phyloP scores from a whole-genome alignment of 331 rosid genomes.

The Quercus lobata region DNA sequence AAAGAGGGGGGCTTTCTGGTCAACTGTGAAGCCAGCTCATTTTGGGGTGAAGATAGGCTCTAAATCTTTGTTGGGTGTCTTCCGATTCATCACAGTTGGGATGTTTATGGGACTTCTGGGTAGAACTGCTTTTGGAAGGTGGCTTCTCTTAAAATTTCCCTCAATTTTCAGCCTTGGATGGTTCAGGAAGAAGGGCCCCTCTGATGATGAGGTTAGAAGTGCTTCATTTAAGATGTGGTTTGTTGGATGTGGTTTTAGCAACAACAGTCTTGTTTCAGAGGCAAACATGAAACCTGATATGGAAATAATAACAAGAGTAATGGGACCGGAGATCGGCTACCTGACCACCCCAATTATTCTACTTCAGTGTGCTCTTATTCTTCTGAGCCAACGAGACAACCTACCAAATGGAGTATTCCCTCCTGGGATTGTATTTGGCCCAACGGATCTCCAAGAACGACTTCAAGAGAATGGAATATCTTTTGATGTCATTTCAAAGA shows the following conservation, averaged over 20 bases:
- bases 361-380: conserved; percentile 71
- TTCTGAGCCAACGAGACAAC: conserved; percentile 50
- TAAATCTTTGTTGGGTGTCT: conserved; percentile 51
- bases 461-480: conserved; percentile 78
- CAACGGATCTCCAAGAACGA: conserved; percentile 70
- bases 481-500: conserved; percentile 66
- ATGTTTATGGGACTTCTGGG: conserved; percentile 58
- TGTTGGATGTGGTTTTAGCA: conserved; percentile 62
- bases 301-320: conserved; percentile 74
- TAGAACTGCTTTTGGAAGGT: conserved; percentile 48
- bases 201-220: conserved; percentile 67
- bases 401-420: conserved; percentile 69
- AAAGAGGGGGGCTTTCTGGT: conserved; percentile 65
- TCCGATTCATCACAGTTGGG: conserved; percentile 35
- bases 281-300: conserved; percentile 54
- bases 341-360: conserved; percentile 77
- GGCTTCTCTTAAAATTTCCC: conserved; percentile 79
- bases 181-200: conserved; percentile 76
- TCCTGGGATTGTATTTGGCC: conserved; percentile 77
- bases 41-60: conserved; percentile 69
- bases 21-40: conserved; percentile 68
- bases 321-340: conserved; percentile 88
- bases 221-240: conserved; percentile 91
- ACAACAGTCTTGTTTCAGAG: conserved; percentile 28
- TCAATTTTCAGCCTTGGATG: conserved; percentile 69